These are phyloP conservation scores for Penicillium sclerotigenum DNA, from an alignment of 2,329 filamentous ascomycete genomes.

Conservation along the genomic window DNA sequence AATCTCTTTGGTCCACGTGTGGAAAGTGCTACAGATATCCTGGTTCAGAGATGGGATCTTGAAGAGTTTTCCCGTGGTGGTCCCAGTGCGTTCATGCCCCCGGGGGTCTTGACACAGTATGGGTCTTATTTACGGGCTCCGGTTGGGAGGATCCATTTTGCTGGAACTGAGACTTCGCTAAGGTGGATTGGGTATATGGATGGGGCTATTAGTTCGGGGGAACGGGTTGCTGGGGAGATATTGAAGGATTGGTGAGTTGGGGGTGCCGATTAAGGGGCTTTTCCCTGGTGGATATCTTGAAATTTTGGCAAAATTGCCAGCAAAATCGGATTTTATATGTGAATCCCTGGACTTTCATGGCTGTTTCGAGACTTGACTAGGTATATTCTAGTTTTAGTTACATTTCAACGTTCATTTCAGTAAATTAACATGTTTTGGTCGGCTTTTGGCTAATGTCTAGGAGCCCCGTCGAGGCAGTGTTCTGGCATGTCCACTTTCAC, in stretches of 20 bases:
- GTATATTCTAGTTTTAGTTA: fast-evolving
- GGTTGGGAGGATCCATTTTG: constrained; percentile 22
- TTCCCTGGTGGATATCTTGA: not conserved
- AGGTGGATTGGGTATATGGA: constrained; percentile 29
- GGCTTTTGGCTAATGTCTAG: not conserved
- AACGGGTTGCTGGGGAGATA: constrained; percentile 14
- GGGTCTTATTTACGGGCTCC: constrained; percentile 15
- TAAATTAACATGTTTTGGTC: not conserved
- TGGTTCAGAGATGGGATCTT: constrained; percentile 25
- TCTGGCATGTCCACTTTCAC: not conserved
- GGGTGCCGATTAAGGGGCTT: not conserved
- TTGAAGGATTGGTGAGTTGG: not conserved
- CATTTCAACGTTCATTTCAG: not conserved
- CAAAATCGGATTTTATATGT: not conserved
- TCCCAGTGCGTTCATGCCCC: constrained; percentile 22
- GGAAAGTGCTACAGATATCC: constrained; percentile 18
- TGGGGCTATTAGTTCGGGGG: constrained; percentile 24
- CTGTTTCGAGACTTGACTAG: not conserved
- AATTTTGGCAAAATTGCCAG: not conserved
- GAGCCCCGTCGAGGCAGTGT: not conserved
- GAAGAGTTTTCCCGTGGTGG: constrained; percentile 26
- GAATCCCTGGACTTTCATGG: too few relatives aligned
- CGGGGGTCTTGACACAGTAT: constrained; percentile 20
- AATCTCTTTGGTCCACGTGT: not conserved
- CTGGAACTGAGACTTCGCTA: constrained; percentile 23